phyloP scores from a whole-genome alignment of 495 filamentous ascomycete genomes.

The Diplogelasinospora grovesii region DNA sequence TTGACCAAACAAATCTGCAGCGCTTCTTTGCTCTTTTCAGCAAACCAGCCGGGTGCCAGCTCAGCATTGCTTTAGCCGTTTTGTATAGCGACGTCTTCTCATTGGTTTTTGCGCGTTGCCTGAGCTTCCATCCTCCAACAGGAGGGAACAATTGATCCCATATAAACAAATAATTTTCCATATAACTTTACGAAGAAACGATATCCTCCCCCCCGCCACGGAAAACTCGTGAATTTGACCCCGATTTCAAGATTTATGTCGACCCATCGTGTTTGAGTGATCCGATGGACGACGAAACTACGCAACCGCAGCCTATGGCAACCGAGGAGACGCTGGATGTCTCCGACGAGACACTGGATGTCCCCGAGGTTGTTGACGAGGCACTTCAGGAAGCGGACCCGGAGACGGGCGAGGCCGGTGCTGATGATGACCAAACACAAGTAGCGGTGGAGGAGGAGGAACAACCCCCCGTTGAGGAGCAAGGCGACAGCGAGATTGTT shows the following conservation, averaged over 20 bases:
- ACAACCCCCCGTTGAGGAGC: background rate
- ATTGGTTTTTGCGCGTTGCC: conserved; percentile 21
- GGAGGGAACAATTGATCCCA: background rate
- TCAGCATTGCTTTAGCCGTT: conserved; percentile 17
- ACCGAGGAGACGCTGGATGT: conserved; percentile 6
- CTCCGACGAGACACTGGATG: background rate
- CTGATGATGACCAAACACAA: background rate
- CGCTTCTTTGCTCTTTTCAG: background rate
- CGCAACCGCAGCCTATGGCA: conserved; percentile 2
- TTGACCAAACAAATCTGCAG: conserved; percentile 7
- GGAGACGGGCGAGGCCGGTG: background rate
- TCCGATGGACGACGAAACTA: conserved; percentile 25
- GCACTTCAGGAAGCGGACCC: background rate
- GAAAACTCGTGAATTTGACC: conserved; percentile 17
- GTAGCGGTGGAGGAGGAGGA: background rate
- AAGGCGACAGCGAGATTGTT: too few relatives aligned
- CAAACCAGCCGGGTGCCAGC: conserved; percentile 20
- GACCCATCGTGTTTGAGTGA: conserved; percentile 34
- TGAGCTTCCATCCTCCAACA: conserved; percentile 10
- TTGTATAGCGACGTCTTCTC: conserved; percentile 1
- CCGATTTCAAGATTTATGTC: conserved; percentile 38
- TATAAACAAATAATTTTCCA: conserved; percentile 14
- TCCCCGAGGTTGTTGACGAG: background rate
- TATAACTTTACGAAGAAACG: background rate
- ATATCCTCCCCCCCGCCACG: conserved; percentile 14